Conservation (phyloP, 306 rosid genomes). For the Fragaria vesca region DNA sequence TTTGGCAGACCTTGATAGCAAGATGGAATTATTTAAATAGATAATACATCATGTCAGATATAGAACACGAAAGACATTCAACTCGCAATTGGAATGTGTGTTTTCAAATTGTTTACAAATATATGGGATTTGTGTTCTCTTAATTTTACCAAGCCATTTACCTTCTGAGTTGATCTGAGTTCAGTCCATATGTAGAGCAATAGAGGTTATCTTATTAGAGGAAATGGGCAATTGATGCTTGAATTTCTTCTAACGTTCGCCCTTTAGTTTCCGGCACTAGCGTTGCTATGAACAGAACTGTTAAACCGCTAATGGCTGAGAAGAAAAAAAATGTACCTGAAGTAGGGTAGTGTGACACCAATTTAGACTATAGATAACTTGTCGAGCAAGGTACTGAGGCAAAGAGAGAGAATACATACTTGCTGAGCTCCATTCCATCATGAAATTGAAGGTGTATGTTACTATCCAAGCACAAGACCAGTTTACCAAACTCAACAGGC, state of each 20-base stretch:
- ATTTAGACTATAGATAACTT: background rate
- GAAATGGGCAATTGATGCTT: slow-evolving; percentile 2
- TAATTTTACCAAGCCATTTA: too few species aligned
- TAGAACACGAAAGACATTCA: too few species aligned
- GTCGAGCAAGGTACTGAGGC: too few species aligned
- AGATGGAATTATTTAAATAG: too few species aligned
- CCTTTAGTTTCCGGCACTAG: background rate
- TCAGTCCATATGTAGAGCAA: too few species aligned
- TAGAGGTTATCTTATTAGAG: too few species aligned
- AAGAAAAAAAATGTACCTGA: background rate
- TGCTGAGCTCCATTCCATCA: slow-evolving; percentile 2
- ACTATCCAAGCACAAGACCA: slow-evolving; percentile 20
- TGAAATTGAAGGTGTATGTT: slow-evolving; percentile 16
- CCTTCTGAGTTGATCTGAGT: too few species aligned
- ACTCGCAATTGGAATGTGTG: too few species aligned
- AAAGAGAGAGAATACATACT: background rate
- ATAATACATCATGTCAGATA: too few species aligned
- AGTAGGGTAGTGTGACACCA: background rate
- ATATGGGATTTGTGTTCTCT: too few species aligned
- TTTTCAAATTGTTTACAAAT: too few species aligned
- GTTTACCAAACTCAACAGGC: slow-evolving; percentile 4
- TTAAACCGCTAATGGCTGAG: background rate
- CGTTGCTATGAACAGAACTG: slow-evolving; percentile 5
- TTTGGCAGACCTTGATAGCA: too few species aligned
- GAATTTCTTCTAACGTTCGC: background rate